These are phyloP conservation scores for Trypethelium eluteriae DNA, from an alignment of 495 filamentous ascomycete species.

Conservation along the genomic window DNA sequence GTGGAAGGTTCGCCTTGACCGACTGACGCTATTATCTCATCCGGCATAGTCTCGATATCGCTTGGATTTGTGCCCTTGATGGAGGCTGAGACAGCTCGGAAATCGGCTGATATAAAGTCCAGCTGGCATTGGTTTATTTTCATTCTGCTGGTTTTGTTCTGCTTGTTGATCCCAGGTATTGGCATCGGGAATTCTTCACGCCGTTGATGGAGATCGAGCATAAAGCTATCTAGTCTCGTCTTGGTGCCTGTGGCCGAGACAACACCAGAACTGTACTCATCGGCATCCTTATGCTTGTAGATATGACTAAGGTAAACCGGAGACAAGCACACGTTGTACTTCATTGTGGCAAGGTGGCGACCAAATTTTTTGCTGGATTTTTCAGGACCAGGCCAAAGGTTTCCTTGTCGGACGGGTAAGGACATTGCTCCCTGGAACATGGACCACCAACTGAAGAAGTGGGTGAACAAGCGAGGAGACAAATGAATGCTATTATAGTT, in stretches of 20 bases:
- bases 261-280: conserved; percentile 70
- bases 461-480: conserved; percentile 90
- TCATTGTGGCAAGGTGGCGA: conserved; percentile 90
- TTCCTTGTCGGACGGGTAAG: conserved; percentile 84
- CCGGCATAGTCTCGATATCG: conserved; percentile 58
- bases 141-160: conserved; percentile 79
- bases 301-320: conserved; percentile 92
- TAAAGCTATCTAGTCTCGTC: conserved; percentile 85
- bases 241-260: conserved; percentile 92
- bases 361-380: conserved; percentile 99
- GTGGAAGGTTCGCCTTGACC: conserved; percentile 42
- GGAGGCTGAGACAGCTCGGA: conserved; percentile 85
- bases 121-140: conserved; percentile 89
- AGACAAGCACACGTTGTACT: conserved; percentile 88
- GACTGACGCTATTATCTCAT: conserved; percentile 50
- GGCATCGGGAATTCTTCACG: conserved; percentile 82
- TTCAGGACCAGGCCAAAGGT: conserved; percentile 79
- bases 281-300: conserved; percentile 95
- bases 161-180: conserved; percentile 61
- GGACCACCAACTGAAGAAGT: conserved; percentile 97
- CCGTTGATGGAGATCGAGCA: conserved; percentile 91
- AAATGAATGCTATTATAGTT: conserved; percentile 95
- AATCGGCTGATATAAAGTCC: conserved; percentile 85
- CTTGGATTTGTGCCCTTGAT: conserved; percentile 71
- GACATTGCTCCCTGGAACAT: conserved; percentile 94